Conservation (phyloP, 331 rosid genomes). For the Cydonia oblonga region DNA sequence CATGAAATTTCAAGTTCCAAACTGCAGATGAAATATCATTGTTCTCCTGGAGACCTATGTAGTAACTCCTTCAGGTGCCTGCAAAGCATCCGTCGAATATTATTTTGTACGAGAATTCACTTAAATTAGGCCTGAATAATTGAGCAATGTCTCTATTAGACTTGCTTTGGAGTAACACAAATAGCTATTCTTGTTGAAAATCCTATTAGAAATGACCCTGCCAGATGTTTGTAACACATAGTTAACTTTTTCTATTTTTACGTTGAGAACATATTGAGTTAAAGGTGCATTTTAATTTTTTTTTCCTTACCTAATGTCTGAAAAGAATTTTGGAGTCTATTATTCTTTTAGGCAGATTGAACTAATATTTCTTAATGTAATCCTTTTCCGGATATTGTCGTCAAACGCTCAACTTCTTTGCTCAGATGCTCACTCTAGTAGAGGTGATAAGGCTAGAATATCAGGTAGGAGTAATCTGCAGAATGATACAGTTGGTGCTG, state of each 20-base stretch:
- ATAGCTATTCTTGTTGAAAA: not conserved
- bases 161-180: not conserved
- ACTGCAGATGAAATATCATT: conserved; percentile 13
- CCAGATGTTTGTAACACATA: not conserved
- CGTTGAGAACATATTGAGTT: not conserved
- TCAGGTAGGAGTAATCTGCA: conserved; percentile 23
- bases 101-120: not conserved
- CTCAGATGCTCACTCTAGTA: conserved; percentile 47
- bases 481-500: conserved; percentile 6
- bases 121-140: conserved; percentile 1
- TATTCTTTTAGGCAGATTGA: conserved; percentile 2
- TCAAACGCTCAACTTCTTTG: conserved; percentile 15
- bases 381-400: conserved; percentile 11
- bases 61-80: conserved; percentile 16
- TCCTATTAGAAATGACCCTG: not conserved
- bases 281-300: not conserved
- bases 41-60: conserved; percentile 14
- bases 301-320: not conserved
- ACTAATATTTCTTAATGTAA: conserved; percentile 2
- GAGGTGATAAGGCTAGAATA: conserved; percentile 29
- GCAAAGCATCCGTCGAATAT: not conserved
- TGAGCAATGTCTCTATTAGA: conserved; percentile 1
- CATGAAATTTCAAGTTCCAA: conserved; percentile 4
- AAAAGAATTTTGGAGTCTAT: not conserved
- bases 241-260: not conserved